Evolutionary conservation across 345 rosid species (phyloP), one percentile per base, ranked within the genome.

Genomic region (Salix caprea): DNA sequence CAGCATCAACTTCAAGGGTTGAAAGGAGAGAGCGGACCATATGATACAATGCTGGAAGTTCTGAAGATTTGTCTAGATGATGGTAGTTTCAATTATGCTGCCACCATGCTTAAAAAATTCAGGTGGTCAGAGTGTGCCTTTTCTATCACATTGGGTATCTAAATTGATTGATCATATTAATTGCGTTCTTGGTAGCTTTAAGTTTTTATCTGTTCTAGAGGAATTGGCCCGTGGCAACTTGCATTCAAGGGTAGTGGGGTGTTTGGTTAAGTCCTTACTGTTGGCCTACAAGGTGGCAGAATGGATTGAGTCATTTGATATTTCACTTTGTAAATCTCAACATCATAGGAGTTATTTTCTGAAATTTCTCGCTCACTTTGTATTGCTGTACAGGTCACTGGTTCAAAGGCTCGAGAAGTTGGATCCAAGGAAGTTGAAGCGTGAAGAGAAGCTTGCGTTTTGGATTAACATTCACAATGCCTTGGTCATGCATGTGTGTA

Each of bases 381-480:
- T 21, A 28, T 54, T 40, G 56, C 73, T 78, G 12, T 78, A 85
- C 70, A 94, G 97, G 85, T 88, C 90, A 61, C 46, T 94, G 85
- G 91, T 91, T 62, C 85, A 83, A 39, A 86, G 77, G 80, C 98
- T 94, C 24, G 98, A 91, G 90, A 88, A 84, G 79, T 86, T 90
- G 79, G 94, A 94, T 73, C 92, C 88, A 1, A 80, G 80, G 82
- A 88, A 86, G 85, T 86, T 94, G 98, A 94, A 83, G 87, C 91
- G 97, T 0, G 98, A 93, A 86, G 92, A 90, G 85, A 93, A 89
- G 88, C 94, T 91, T 39, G 97, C 97, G n/a, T 93, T 93, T 85
- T 93, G 94, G 97, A 88, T 91, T 66, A 94, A 94, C 82, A 86
- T 91, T 80, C 97, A 94, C 79, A 94, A 94, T 87, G 97, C 98